These are phyloP conservation scores for Salix caprea DNA, from an alignment of 345 rosid genomes.

Conservation along the genomic window DNA sequence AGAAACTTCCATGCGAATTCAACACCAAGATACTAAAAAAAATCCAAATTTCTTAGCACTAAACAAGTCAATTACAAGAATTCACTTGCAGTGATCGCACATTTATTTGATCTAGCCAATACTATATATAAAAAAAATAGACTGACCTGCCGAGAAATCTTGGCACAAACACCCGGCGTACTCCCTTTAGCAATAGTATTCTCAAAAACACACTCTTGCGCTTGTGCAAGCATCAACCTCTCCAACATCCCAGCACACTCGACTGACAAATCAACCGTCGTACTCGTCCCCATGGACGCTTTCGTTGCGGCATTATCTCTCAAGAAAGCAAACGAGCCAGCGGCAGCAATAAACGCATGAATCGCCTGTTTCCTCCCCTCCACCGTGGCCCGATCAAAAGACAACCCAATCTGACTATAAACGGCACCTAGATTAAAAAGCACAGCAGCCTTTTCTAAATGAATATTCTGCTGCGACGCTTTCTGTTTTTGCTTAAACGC, in stretches of 20 bases:
- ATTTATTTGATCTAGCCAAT: not conserved
- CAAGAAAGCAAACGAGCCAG: slow-evolving; percentile 72
- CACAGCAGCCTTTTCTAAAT: slow-evolving; percentile 88
- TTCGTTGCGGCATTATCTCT: slow-evolving; percentile 73
- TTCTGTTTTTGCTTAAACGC: slow-evolving; percentile 85
- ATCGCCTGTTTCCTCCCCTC: slow-evolving; percentile 88
- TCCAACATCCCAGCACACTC: slow-evolving; percentile 96
- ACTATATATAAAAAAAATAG: not conserved
- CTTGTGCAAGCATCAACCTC: slow-evolving; percentile 90
- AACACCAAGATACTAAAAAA: not conserved
- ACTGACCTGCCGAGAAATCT: slow-evolving; percentile 88
- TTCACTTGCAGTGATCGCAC: not conserved
- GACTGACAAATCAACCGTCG: slow-evolving; percentile 75
- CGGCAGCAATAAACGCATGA: slow-evolving; percentile 83
- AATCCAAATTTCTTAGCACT: not conserved
- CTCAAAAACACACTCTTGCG: slow-evolving; percentile 96
- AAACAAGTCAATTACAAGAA: too few relatives aligned
- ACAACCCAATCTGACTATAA: slow-evolving; percentile 81
- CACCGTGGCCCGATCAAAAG: slow-evolving; percentile 66
- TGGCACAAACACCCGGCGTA: slow-evolving; percentile 90
- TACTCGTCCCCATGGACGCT: slow-evolving; percentile 67
- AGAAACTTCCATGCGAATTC: not conserved
- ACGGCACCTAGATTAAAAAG: slow-evolving; percentile 81
- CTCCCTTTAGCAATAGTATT: slow-evolving; percentile 94
- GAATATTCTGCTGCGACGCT: slow-evolving; percentile 83